Evolutionary conservation across 805 yeast genomes (phyloP), one percentile per base, ranked within the genome.

Genomic region (Yamadazyma phyllophila): DNA sequence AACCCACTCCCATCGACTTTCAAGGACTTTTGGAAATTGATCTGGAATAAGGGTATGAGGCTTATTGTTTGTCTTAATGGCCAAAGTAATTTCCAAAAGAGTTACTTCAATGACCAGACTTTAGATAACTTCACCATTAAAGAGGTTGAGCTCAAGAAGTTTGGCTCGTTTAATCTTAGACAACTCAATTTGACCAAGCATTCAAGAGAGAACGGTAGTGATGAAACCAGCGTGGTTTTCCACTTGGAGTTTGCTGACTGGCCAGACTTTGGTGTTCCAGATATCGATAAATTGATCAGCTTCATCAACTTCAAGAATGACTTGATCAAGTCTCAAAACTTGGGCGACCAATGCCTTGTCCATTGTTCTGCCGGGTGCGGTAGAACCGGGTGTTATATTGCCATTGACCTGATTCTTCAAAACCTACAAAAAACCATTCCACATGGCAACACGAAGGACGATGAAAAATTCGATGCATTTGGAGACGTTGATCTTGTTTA

Each of bases 291-390:
- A 1, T 57, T 73, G 27, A 38, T 73, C 11, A 50, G 58, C 6
- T 57, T 73, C 47, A 68, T 71, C 33, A 47, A 58, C 3, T 48
- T 59, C 40, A 73, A 71, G 43, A 61, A 67, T 41, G 48, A 59
- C n/a, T 46, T 66, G 31, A 48, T 61, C 26, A 34, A 45, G 13
- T 32, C 36, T 2, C 12, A 52, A 2, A 27, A 46, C 10, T 41
- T 59, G 36, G 47, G 39, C 4, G 38, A 49, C 3, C 46, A 47
- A 24, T 43, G 58, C 4, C 53, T 77, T 26, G 80, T 76, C 6
- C 83, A 79, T 56, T 79, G 83, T 50, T 77, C 82, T 1, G 83
- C 83, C 0, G 83, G 83, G 0, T 80, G 82, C 49, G 83, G 83
- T 10, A 65, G 83, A 51, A 76, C 83, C 0, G 82, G 82, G 7